Conservation (phyloP, 768 basidiomycete species). For the Auricularia cornea region DNA sequence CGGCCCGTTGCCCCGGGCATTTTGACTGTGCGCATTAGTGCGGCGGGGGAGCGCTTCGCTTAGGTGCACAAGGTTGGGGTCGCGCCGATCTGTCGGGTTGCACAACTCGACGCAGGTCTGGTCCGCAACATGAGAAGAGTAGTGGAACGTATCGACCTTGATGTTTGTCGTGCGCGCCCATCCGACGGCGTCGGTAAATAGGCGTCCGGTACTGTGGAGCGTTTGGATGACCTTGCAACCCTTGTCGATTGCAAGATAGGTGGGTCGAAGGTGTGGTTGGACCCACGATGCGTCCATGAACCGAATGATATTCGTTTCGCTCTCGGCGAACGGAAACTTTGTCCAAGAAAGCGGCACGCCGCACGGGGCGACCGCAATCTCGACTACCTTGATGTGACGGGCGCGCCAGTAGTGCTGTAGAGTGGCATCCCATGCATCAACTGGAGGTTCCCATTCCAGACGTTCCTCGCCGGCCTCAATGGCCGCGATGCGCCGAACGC, state of each 20-base stretch:
- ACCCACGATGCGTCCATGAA: not conserved
- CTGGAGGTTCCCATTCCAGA: not conserved
- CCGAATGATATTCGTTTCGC: not conserved
- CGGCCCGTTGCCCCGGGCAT: not conserved
- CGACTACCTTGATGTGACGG: conserved; percentile 2
- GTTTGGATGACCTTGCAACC: conserved; percentile 1
- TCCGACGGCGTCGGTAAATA: not conserved
- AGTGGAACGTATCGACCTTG: not conserved
- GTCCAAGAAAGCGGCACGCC: not conserved
- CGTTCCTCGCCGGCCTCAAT: not conserved
- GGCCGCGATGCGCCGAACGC: not conserved
- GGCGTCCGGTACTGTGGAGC: not conserved
- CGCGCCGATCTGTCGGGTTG: not conserved
- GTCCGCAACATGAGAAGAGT: not conserved
- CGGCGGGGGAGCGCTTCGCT: not conserved
- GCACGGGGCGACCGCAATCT: not conserved
- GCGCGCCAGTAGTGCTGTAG: not conserved
- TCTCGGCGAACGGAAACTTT: conserved; percentile 1
- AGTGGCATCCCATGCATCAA: not conserved
- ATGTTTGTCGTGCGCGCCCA: not conserved
- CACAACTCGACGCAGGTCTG: not conserved
- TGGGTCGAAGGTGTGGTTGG: not conserved
- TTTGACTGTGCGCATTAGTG: not conserved
- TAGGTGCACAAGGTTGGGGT: not conserved
- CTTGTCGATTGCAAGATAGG: not conserved